phyloP scores from a whole-genome alignment of 306 rosid species.

The Urtica urens region DNA sequence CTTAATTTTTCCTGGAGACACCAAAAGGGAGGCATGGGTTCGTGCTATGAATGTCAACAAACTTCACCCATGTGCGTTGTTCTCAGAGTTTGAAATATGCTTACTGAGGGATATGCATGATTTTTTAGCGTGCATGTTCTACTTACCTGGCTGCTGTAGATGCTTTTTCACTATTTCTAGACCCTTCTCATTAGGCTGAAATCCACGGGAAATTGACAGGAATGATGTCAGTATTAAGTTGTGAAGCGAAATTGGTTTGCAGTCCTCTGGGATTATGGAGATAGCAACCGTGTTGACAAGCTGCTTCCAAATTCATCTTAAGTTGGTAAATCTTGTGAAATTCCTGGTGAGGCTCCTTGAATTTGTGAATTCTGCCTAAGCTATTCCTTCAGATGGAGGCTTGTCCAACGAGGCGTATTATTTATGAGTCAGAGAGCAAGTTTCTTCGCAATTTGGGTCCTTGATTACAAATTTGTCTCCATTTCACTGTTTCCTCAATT shows the following conservation, averaged over 20 bases:
- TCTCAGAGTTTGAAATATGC: slow-evolving; percentile 21
- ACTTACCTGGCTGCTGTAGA: slow-evolving; percentile 20
- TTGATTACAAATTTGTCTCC: slow-evolving; percentile 20
- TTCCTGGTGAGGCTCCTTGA: slow-evolving; percentile 15
- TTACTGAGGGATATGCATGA: slow-evolving; percentile 16
- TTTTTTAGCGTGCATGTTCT: slow-evolving; percentile 18
- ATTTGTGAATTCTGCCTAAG: slow-evolving; percentile 18
- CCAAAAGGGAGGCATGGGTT: slow-evolving; percentile 12
- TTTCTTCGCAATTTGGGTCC: slow-evolving; percentile 13
- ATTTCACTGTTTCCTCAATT: slow-evolving; percentile 21
- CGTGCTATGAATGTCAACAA: slow-evolving; percentile 14
- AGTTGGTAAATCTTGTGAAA: slow-evolving; percentile 29
- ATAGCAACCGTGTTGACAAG: no score
- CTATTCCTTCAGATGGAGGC: slow-evolving; percentile 18
- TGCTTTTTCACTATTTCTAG: slow-evolving; percentile 28
- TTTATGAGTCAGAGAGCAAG: slow-evolving; percentile 18
- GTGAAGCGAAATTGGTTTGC: no score
- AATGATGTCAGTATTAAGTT: slow-evolving; percentile 15
- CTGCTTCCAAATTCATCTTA: slow-evolving; percentile 27
- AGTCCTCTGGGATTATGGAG: no score
- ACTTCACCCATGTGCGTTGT: slow-evolving; percentile 12
- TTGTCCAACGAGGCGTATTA: slow-evolving; percentile 11
- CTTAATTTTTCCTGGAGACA: slow-evolving; percentile 26
- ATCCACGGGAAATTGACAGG: slow-evolving; percentile 6
- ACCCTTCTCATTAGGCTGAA: slow-evolving; percentile 7